A percentile compares a stretch with the other conserved stretches of the same genome.
These are phyloP conservation scores for Saprolegnia diclina DNA, from an alignment of 352 stramenopile genomes.

Conservation along the genomic window DNA sequence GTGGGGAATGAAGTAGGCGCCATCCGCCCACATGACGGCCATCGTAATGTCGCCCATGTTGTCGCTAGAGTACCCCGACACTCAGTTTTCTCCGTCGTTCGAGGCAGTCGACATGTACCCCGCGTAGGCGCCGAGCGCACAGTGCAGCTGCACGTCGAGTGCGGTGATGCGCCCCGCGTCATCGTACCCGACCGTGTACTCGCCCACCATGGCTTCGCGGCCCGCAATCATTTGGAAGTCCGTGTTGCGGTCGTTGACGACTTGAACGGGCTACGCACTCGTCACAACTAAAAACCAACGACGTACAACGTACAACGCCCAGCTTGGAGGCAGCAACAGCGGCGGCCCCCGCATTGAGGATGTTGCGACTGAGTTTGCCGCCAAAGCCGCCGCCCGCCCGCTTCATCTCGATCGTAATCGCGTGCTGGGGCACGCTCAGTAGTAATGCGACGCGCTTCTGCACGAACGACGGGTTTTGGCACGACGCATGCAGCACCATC, in stretches of 20 bases:
- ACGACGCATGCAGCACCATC: conserved; percentile 34
- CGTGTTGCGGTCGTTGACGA: conserved; percentile 40
- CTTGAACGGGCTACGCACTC: conserved; percentile 30
- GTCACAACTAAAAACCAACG: background rate
- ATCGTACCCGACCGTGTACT: conserved; percentile 39
- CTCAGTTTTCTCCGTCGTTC: conserved; percentile 10
- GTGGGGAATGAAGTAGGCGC: conserved; percentile 35
- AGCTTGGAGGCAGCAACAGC: conserved; percentile 37
- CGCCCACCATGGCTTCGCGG: conserved; percentile 34
- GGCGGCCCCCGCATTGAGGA: conserved; percentile 34
- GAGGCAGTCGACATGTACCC: conserved; percentile 5
- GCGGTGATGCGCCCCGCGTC: conserved; percentile 35
- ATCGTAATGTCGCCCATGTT: conserved; percentile 33
- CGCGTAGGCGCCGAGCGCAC: conserved; percentile 13
- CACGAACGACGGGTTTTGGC: conserved; percentile 33
- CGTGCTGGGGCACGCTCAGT: conserved; percentile 31
- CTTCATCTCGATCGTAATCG: conserved; percentile 36
- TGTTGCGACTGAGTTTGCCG: conserved; percentile 39
- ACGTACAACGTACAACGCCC: background rate
- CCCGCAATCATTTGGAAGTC: conserved; percentile 42
- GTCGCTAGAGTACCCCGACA: conserved; percentile 33
- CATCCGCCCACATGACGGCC: conserved; percentile 42
- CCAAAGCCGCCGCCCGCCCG: conserved; percentile 46
- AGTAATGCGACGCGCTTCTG: conserved; percentile 34
- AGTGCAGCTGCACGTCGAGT: conserved; percentile 31